phyloP scores from a whole-genome alignment of 2,329 filamentous ascomycete genomes.

The Talaromyces amestolkiae region DNA sequence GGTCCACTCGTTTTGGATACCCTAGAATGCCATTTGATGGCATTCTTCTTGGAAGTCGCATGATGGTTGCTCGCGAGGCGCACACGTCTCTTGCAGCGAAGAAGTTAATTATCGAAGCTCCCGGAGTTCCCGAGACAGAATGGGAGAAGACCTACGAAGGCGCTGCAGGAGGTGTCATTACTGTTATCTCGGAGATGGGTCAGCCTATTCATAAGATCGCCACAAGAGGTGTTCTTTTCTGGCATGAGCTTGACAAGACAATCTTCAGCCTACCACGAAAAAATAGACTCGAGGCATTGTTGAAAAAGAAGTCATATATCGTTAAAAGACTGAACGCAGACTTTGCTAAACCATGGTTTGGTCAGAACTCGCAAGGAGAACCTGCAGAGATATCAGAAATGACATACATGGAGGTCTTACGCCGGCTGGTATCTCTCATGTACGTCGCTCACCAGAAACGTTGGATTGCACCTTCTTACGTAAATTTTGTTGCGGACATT shows the following conservation, averaged over 20 bases:
- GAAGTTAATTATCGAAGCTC: constrained; percentile 82
- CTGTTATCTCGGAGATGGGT: constrained; percentile 59
- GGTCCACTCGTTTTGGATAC: constrained; percentile 81
- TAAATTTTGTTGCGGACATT: constrained; percentile 84
- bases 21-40: constrained; percentile 94
- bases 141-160: constrained; percentile 96
- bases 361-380: constrained; percentile 73
- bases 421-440: constrained; percentile 82
- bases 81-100: constrained; percentile 84
- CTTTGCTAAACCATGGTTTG: constrained; percentile 97
- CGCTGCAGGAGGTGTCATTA: constrained; percentile 87
- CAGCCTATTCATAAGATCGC: constrained; percentile 43
- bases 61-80: constrained; percentile 93
- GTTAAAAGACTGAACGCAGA: constrained; percentile 82
- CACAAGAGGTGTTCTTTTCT: constrained; percentile 38
- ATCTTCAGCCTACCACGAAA: constrained; percentile 23
- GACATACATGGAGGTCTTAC: constrained; percentile 86
- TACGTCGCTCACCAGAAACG: constrained; percentile 69
- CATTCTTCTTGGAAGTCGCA: constrained; percentile 82
- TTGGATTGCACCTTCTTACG: constrained; percentile 86
- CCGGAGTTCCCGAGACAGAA: constrained; percentile 73
- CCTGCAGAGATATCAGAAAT: constrained; percentile 89
- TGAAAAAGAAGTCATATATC: constrained; percentile 67
- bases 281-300: constrained; percentile 57
- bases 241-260: constrained; percentile 37